These are phyloP conservation scores for Daldinia loculata DNA, from an alignment of 495 filamentous ascomycete species.

Conservation along the genomic window DNA sequence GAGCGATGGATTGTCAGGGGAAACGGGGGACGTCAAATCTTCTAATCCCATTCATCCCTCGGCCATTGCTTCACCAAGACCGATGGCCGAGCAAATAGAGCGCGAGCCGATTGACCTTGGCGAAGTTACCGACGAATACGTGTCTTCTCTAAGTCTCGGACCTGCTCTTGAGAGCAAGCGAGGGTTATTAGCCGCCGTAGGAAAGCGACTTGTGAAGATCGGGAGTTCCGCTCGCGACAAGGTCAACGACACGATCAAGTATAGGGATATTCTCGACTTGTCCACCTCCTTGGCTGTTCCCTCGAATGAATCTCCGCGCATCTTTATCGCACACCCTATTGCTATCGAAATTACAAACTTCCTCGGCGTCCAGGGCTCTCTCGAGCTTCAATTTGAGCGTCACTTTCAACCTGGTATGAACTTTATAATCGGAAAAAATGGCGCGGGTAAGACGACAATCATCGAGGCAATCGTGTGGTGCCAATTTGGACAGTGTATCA, in stretches of 20 bases:
- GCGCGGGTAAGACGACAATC: constrained; percentile 46
- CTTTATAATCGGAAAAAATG: constrained; percentile 42
- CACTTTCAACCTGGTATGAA: constrained; percentile 43
- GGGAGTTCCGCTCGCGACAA: background rate
- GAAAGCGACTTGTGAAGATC: constrained; percentile 17
- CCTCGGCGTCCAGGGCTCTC: constrained; percentile 45
- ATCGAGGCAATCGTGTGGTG: constrained; percentile 51
- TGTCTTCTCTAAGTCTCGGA: constrained; percentile 20
- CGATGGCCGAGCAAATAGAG: constrained; percentile 2
- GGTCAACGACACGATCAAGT: background rate
- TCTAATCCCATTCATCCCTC: background rate
- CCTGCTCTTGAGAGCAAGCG: constrained; percentile 13
- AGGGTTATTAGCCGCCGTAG: constrained; percentile 8
- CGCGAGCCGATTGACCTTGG: constrained; percentile 11
- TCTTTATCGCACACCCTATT: constrained; percentile 44
- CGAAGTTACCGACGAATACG: constrained; percentile 11
- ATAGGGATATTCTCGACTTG: constrained; percentile 16
- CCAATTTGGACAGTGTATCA: constrained; percentile 47
- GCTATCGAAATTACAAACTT: constrained; percentile 49
- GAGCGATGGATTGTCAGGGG: background rate
- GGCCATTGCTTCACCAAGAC: background rate
- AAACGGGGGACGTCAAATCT: background rate
- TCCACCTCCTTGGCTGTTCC: background rate
- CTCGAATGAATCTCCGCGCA: background rate
- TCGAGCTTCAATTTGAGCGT: constrained; percentile 42